phyloP scores from a whole-genome alignment of 352 stramenopile species.

The Globisporangium irregulare region DNA sequence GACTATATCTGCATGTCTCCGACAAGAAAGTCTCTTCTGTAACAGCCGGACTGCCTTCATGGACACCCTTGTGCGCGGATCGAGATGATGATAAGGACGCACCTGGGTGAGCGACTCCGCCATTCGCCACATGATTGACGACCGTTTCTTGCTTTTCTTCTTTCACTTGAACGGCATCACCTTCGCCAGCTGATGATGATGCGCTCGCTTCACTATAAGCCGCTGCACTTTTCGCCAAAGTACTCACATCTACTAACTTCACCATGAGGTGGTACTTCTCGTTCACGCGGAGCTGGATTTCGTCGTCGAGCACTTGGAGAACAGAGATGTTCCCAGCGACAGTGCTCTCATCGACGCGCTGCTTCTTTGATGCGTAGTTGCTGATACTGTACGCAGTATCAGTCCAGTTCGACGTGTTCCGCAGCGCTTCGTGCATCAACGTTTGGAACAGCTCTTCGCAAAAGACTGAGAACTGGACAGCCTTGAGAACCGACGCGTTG shows the following conservation, averaged over 20 bases:
- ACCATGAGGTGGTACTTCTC: slow-evolving; percentile 72
- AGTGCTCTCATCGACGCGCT: slow-evolving; percentile 41
- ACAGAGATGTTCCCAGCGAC: slow-evolving; percentile 51
- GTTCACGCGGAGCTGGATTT: slow-evolving; percentile 74
- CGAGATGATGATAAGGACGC: background rate
- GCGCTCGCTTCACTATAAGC: background rate
- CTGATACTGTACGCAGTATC: slow-evolving; percentile 63
- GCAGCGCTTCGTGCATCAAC: slow-evolving; percentile 78
- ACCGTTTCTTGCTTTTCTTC: slow-evolving; percentile 33
- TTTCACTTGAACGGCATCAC: slow-evolving; percentile 24
- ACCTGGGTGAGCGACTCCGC: slow-evolving; percentile 9
- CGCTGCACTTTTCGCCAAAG: slow-evolving; percentile 19
- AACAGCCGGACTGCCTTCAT: background rate
- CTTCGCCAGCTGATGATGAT: background rate
- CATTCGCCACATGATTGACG: slow-evolving; percentile 15
- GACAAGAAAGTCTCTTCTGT: slow-evolving; percentile 43
- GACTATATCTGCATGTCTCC: slow-evolving; percentile 63
- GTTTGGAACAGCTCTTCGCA: slow-evolving; percentile 85
- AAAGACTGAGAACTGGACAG: slow-evolving; percentile 85
- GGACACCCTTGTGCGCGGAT: background rate
- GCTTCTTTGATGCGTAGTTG: slow-evolving; percentile 54
- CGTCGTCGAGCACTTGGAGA: slow-evolving; percentile 76
- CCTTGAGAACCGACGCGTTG: slow-evolving; percentile 69
- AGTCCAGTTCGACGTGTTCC: slow-evolving; percentile 62
- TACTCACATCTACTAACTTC: slow-evolving; percentile 65